Conservation (phyloP, 2,329 filamentous ascomycete genomes). For the Septoria petroselini region DNA sequence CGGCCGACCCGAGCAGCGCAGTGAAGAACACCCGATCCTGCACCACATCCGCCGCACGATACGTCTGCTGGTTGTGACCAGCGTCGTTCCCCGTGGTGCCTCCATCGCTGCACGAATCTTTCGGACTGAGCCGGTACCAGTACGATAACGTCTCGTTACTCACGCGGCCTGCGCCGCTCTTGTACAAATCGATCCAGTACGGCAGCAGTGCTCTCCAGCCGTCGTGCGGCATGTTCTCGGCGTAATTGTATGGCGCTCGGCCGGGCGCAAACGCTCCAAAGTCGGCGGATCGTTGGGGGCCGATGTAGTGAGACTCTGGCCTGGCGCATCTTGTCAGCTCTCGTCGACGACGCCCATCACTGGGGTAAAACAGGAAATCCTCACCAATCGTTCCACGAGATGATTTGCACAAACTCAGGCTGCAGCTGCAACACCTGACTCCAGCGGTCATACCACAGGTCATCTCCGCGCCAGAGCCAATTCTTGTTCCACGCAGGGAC, state of each 20-base stretch:
- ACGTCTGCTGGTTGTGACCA: slow-evolving; percentile 19
- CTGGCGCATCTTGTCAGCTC: too few relatives aligned
- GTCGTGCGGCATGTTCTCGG: slow-evolving; percentile 50
- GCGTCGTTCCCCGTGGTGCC: slow-evolving; percentile 43
- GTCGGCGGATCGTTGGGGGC: slow-evolving; percentile 32
- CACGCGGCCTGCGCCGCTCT: slow-evolving; percentile 41
- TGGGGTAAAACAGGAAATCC: too few relatives aligned
- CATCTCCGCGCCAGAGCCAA: slow-evolving; percentile 54
- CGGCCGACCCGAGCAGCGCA: slow-evolving; percentile 32
- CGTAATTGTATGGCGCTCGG: slow-evolving; percentile 50
- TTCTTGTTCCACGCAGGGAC: slow-evolving; percentile 57
- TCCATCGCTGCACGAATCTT: slow-evolving; percentile 38
- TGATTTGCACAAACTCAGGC: slow-evolving; percentile 54
- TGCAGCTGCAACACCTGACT: slow-evolving; percentile 50
- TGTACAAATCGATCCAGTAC: slow-evolving; percentile 52
- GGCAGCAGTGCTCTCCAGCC: slow-evolving; percentile 51
- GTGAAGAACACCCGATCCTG: slow-evolving; percentile 49
- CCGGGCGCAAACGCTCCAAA: slow-evolving; percentile 15
- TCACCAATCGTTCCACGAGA: slow-evolving; percentile 61
- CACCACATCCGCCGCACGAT: slow-evolving; percentile 36
- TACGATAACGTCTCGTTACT: slow-evolving; percentile 38
- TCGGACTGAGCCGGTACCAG: slow-evolving; percentile 46
- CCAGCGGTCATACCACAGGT: slow-evolving; percentile 51
- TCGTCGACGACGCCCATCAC: too few relatives aligned
- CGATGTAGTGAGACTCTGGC: slow-evolving; percentile 54